Evolutionary conservation across 2,329 filamentous ascomycete genomes (phyloP), one percentile per base, ranked within the genome.

Genomic region (Aspergillus aculeatinus): DNA sequence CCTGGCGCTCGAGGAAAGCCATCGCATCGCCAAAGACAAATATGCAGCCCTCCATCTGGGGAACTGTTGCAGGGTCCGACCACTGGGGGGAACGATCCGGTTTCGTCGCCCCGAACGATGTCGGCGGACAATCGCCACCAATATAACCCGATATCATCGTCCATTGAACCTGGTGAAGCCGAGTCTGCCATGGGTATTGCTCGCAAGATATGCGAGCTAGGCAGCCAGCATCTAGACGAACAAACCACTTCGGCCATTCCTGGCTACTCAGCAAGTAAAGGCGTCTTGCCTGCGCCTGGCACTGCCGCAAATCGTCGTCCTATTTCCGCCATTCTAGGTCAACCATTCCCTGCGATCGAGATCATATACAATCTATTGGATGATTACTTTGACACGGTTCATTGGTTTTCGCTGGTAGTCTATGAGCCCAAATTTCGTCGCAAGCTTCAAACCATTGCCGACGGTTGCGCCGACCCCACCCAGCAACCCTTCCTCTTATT

Each of bases 371-470:
- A 67, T 19, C 65, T 79, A 2, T 51, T 80, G 10, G 76, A 79
- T 57, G 71, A 76, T 19, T 80, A 80, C 52, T 77, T 79, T 55
- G 69, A 74, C 52, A 65, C 75, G 2, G 72, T 80, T 16, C 77
- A 80, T 64, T 81, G 78, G 77, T 80, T 81, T 57, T 79, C 77
- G 16, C 67, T 80, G 4, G 76, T 77, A 1, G 68, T 81, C 19
- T 76, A 76, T 56, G 77, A 79, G 55, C 77, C 77, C 1, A 76
- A 69, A 27, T 78, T 80, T 51, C 74, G 77, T 23, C 63, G 63
- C 11, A 63, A 66, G 4, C 72, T 76, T 27, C 60, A 66, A 10
- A 71, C 72, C 7, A 67, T 78, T 2, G 59, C 65, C 1, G 74
- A 76, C 59, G 74, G 75, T 2, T 66, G 60, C 42, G 76, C 77